Base-by-base conservation (phyloP, 345 rosid species). In the Pelargonium nanum region DNA sequence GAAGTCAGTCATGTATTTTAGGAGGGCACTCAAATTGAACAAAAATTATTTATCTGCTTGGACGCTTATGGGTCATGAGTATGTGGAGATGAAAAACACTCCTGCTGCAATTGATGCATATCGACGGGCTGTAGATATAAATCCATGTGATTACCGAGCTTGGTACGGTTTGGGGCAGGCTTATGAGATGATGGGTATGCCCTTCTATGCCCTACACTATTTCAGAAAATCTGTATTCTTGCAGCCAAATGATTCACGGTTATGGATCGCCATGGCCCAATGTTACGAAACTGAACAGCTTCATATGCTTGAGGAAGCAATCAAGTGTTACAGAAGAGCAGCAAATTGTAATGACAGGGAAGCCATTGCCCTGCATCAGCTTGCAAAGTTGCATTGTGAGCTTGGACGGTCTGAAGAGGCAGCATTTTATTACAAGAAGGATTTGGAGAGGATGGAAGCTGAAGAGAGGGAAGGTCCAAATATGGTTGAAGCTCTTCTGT, bases 101-200 rank as follows among this genome's bases (percentile, higher is more conserved):
- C 85, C 99, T 55, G 96, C 99, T 53, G 99, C 99, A 6, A 70
- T 93, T 62, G 99, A 93, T 80, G 99, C 97, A 32, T 93, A 93
- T 60, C 79, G 95, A 75, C 69, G 92, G 58, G 99, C 97, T 68
- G 97, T 93, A 65, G 99, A 89, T 67, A 84, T 93, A 68, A 81
- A 83, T 72, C 83, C 97, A 12, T 63, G 84, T 67, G 99, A 93
- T 66, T 90, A 87, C 66, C 80, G 98, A 68, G 98, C 98, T 44
- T 91, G 98, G 98, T 88, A 91, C 72, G 98, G 98, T 22, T 75
- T 91, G 60, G 98, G 96, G 64, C 98, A 91, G 68, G 93, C 96
- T 20, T 91, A 93, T 72, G 96, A 93, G 78, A 87, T 93, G 97
- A 88, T 84, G 86, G 76, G 85, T 67, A 80, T 87, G 96, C 92